These are phyloP conservation scores for Prunus padus DNA, from an alignment of 306 rosid species.

Conservation along the genomic window DNA sequence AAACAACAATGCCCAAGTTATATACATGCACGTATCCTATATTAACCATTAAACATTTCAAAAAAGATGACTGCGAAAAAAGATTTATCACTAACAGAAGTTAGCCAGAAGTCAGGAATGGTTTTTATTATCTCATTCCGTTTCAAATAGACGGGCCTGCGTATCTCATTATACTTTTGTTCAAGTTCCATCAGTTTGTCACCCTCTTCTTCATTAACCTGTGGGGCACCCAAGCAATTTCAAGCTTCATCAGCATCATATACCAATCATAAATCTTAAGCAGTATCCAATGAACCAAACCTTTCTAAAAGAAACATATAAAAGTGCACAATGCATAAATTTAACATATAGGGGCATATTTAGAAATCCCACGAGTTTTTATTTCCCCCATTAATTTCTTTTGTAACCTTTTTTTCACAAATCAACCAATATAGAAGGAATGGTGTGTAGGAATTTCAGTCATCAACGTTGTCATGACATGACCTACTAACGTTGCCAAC, in stretches of 20 bases:
- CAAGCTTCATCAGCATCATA: conserved; percentile 19
- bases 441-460: neutral
- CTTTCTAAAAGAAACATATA: neutral
- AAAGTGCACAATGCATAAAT: neutral
- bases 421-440: neutral
- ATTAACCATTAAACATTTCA: neutral
- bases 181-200: conserved; percentile 71
- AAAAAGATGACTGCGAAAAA: neutral
- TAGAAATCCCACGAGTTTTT: neutral
- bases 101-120: conserved; percentile 88
- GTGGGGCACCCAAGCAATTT: conserved; percentile 25
- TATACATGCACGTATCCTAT: neutral
- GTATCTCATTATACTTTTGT: conserved; percentile 68
- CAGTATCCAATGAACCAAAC: neutral
- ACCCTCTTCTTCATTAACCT: conserved; percentile 80
- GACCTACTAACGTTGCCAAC: neutral
- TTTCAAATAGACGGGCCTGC: conserved; percentile 61
- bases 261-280: neutral
- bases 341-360: neutral
- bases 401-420: neutral
- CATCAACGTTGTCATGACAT: neutral
- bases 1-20: conserved; percentile 26
- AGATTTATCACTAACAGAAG: conserved; percentile 63
- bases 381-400: neutral
- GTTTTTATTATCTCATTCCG: conserved; percentile 64